Base-by-base conservation (phyloP, 2,329 filamentous ascomycete species). In the Cladobotryum protrusum region DNA sequence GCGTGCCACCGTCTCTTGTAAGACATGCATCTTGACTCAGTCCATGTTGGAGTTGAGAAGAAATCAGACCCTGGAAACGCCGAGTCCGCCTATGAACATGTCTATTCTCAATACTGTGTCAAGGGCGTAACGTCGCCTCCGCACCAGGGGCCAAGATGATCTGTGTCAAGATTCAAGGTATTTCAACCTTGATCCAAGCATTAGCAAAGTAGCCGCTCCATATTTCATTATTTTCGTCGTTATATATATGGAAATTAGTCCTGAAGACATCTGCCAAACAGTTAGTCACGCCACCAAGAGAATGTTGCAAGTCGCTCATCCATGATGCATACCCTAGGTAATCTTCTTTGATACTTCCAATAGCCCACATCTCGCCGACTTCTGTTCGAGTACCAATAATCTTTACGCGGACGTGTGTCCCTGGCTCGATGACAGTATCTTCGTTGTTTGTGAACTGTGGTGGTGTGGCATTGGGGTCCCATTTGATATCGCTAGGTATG, bases 371-470 rank as follows among this genome's bases (percentile, higher is more conserved):
- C 66, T 89, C 86, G 55, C 89, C 89, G 46, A 97, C 89, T 67
- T 97, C 93, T 56, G 88, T 91, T 69, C 95, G 83, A 45, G 92
- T 87, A 69, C 93, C 93, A 60, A 96, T 89, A 56, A 99, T 85
- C 72, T 96, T 96, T 57, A 97, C 82, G 43, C 93, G 87, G 56
- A 99, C 83, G 61, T 96, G 92, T 14, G 91, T 95, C 43, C 90
- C 89, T 52, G 90, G 89, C 71, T 97, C 91, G 62, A 99, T 95
- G 34, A 90, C 85, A 57, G 91, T 89, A 57, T 96, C 93, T 55
- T 88, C 89, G 62, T 96, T 92, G 68, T 99, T 92, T 36, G 91
- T 96, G 69, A 90, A 99, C 63, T 95, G 89, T 3, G 92, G 90
- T n/a, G 93, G 93, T 35, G 92, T 96, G 46, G 92, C 91, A 61